phyloP scores from a whole-genome alignment of 768 basidiomycete genomes.

The Lanmaoa pseudosensibilis region DNA sequence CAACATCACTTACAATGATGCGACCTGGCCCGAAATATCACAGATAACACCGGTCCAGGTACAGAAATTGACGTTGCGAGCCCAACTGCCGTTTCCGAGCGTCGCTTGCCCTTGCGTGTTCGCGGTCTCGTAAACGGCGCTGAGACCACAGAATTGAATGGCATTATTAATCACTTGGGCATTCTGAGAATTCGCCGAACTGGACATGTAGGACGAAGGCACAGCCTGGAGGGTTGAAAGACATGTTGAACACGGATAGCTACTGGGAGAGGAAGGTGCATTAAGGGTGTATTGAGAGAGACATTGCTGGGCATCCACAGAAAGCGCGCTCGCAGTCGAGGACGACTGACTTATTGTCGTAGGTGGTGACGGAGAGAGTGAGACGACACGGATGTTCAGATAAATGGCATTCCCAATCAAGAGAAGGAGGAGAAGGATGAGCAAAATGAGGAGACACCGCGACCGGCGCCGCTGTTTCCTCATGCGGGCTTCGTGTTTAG shows the following conservation, averaged over 20 bases:
- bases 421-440: slow-evolving; percentile 43
- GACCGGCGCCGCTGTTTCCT: slow-evolving; percentile 33
- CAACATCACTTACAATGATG: slow-evolving; percentile 39
- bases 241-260: slow-evolving; percentile 49
- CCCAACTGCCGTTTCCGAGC: slow-evolving; percentile 45
- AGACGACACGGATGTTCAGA: slow-evolving; percentile 38
- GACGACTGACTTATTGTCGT: slow-evolving; percentile 17
- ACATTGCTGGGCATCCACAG: slow-evolving; percentile 44
- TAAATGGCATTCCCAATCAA: slow-evolving; percentile 42
- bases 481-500: slow-evolving; percentile 18
- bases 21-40: slow-evolving; percentile 40
- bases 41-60: slow-evolving; percentile 49
- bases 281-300: slow-evolving; percentile 46
- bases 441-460: slow-evolving; percentile 31
- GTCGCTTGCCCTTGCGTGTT: slow-evolving; percentile 37
- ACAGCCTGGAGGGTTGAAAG: slow-evolving; percentile 41
- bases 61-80: slow-evolving; percentile 45
- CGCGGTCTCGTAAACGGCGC: slow-evolving; percentile 43
- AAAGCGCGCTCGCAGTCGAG: slow-evolving; percentile 32
- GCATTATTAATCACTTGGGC: slow-evolving; percentile 35
- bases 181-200: slow-evolving; percentile 33
- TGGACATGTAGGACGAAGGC: slow-evolving; percentile 34
- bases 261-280: slow-evolving; percentile 42
- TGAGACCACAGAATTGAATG: slow-evolving; percentile 49
- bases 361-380: slow-evolving; percentile 15